phyloP scores from a whole-genome alignment of 2,329 filamentous ascomycete genomes.

The Cercospora janseana region DNA sequence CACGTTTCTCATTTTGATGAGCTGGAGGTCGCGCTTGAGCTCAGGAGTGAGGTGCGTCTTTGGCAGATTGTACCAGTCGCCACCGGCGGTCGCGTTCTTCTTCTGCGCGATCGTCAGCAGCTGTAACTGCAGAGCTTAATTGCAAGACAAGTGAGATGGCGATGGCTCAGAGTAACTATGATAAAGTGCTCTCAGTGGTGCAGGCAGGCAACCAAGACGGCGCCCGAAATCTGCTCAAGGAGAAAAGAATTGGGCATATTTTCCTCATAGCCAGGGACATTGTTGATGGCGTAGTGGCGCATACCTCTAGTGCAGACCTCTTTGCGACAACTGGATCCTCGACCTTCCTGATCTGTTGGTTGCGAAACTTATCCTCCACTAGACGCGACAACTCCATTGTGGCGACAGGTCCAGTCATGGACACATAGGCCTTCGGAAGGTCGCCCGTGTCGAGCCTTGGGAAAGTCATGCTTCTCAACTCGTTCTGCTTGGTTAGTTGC shows the following conservation, averaged over 20 bases:
- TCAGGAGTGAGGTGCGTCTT: constrained; percentile 80
- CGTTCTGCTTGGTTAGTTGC: constrained; percentile 27
- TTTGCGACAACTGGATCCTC: constrained; percentile 53
- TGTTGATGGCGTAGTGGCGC: constrained; percentile 38
- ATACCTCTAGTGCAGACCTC: constrained; percentile 53
- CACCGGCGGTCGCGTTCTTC: constrained; percentile 68
- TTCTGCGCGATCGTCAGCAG: constrained; percentile 43
- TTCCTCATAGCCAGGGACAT: constrained; percentile 65
- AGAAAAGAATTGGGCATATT: constrained; percentile 59
- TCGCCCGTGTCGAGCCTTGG: constrained; percentile 51
- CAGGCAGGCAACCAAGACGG: constrained; percentile 78
- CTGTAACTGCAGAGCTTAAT: neutral
- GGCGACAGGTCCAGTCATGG: constrained; percentile 53
- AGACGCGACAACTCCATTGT: constrained; percentile 54
- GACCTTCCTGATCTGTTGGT: constrained; percentile 49
- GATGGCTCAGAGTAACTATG: constrained; percentile 73
- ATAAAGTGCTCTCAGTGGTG: constrained; percentile 65
- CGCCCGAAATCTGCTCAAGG: constrained; percentile 71
- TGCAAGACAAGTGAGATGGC: constrained; percentile 16
- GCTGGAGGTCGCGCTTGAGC: constrained; percentile 82
- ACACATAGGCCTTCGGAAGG: constrained; percentile 55
- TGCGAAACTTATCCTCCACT: constrained; percentile 48
- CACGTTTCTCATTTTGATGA: constrained; percentile 83
- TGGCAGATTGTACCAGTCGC: constrained; percentile 84
- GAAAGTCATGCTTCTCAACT: constrained; percentile 43